phyloP scores from a whole-genome alignment of 768 basidiomycete species.

The Cubamyces lactineus region DNA sequence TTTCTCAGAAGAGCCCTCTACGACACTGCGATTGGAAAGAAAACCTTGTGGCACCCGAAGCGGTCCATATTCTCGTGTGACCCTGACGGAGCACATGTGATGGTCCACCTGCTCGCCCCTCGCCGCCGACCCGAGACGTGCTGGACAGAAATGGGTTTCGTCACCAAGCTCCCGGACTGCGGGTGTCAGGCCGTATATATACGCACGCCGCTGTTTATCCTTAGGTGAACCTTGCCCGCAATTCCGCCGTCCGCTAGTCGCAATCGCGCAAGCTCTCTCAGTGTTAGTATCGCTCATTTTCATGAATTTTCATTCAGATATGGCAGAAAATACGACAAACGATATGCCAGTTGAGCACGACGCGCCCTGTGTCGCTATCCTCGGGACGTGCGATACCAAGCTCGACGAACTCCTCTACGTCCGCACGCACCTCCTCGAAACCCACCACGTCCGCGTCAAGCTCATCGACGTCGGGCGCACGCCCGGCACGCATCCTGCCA shows the following conservation, averaged over 20 bases:
- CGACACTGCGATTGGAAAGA: too few species aligned
- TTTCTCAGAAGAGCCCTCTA: too few species aligned
- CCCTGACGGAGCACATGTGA: background rate
- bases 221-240: too few species aligned
- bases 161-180: too few species aligned
- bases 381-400: constrained; percentile 31
- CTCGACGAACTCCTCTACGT: constrained; percentile 28
- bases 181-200: too few species aligned
- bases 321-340: too few species aligned
- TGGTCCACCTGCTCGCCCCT: background rate
- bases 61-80: background rate
- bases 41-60: background rate
- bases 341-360: background rate
- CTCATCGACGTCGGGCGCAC: constrained; percentile 27
- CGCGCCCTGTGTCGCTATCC: constrained; percentile 17
- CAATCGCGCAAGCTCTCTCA: too few species aligned
- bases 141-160: too few species aligned
- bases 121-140: background rate
- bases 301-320: too few species aligned
- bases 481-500: constrained; percentile 17
- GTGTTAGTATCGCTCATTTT: too few species aligned
- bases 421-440: constrained; percentile 11
- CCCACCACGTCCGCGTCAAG: constrained; percentile 20
- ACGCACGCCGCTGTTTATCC: too few species aligned
- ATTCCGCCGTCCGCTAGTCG: too few species aligned